Base-by-base conservation (phyloP, 495 filamentous ascomycete species). In the Lophium mytilinum region DNA sequence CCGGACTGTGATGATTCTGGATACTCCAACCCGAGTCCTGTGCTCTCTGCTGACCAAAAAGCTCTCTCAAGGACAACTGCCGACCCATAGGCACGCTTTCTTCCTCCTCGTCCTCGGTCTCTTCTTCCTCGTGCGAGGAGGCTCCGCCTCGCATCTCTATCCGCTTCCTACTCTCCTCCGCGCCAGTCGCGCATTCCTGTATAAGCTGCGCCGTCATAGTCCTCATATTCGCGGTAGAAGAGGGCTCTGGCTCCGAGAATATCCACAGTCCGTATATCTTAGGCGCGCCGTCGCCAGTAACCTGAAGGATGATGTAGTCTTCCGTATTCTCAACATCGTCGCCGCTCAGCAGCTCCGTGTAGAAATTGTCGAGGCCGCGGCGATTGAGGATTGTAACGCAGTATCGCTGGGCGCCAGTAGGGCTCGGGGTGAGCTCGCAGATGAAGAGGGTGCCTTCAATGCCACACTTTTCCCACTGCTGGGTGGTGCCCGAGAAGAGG, bases 371-470 rank as follows among this genome's bases (percentile, higher is more conserved):
- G 17, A 85, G 65, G 0, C 82, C 78, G 11, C 79, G 75, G 4
- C 83, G 73, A 55, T 86, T 86, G 18, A 87, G 69, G 8, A 86
- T 76, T 34, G 84, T 74, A n/a, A 78, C 80, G 34, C 68, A 71
- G 66, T 82, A 85, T 48, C 81, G 72, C 21, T 81, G 77, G 39
- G 74, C 72, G 40, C 75, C 76, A 48, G 41, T 24, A 19, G 37
- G 50, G 9, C 30, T 30, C 21, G 59, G 55, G 7, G 52, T 48
- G 52, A 83, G 79, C 52, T 83, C 75, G 74, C 84, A 90, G 37
- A 94, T 78, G 72, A 95, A 96, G 42, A 95, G 74, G 3, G 85
- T 85, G 45, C 90, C 90, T 69, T 94, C 89, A 14, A 88, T 74
- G 37, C 80, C 83, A 41, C 74, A 75, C 68, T 89, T 92, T 63